A percentile compares a stretch with the other conserved stretches of the same genome.
Conservation (phyloP, 23 red algal species). For the Gracilariopsis chorda region DNA sequence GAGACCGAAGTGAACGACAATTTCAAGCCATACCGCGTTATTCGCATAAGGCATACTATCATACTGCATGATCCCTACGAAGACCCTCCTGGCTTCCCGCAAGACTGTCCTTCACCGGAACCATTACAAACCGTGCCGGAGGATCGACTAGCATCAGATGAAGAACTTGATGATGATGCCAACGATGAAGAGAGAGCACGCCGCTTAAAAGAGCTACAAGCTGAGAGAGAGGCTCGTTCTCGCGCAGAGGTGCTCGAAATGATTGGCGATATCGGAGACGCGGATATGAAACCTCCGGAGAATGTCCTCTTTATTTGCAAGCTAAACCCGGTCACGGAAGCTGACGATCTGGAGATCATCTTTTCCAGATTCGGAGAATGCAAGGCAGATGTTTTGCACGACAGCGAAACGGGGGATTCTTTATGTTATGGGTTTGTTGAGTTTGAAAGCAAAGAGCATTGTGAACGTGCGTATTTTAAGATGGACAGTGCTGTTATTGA, state of each 20-base stretch:
- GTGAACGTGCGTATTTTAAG: constrained; percentile 83
- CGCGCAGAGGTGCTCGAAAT: constrained; percentile 89
- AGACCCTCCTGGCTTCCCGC: constrained; percentile 46
- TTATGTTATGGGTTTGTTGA: constrained; percentile 91
- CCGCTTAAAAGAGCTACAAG: background rate
- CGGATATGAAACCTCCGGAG: constrained; percentile 78
- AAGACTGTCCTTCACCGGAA: constrained; percentile 15
- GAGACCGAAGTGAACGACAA: constrained; percentile 37
- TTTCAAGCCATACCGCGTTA: constrained; percentile 52
- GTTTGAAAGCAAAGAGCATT: constrained; percentile 64
- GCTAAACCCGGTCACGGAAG: constrained; percentile 81
- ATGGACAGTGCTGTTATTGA: constrained; percentile 88
- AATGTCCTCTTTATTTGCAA: constrained; percentile 93
- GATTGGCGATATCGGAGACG: constrained; percentile 78
- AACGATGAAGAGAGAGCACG: constrained; percentile 21
- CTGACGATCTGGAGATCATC: constrained; percentile 87
- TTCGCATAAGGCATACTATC: constrained; percentile 76
- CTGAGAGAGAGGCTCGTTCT: constrained; percentile 59
- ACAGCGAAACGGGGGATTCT: constrained; percentile 65
- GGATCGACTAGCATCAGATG: constrained; percentile 42
- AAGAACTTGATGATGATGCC: constrained; percentile 22
- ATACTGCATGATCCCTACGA: constrained; percentile 78
- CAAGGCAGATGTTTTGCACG: constrained; percentile 58
- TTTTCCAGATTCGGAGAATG: constrained; percentile 92
- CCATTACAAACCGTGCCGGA: constrained; percentile 34